Conservation (phyloP, 768 basidiomycete genomes). For the Boletus eberwhitei region DNA sequence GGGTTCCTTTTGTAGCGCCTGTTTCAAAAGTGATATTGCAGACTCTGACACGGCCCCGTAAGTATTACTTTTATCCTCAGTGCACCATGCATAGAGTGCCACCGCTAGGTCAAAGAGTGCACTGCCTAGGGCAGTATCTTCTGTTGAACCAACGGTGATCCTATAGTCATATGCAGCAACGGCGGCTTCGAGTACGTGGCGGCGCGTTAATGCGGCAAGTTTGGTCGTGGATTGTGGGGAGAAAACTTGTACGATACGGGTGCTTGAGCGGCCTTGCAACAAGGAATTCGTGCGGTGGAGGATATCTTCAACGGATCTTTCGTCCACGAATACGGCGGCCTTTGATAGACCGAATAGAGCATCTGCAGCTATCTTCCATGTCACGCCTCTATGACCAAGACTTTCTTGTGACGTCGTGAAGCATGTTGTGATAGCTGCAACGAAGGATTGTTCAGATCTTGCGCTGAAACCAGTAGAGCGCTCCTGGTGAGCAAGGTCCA, state of each 20-base stretch:
- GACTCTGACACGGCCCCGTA: constrained; percentile 36
- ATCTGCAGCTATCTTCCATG: constrained; percentile 86
- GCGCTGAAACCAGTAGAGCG: constrained; percentile 64
- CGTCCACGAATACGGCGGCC: constrained; percentile 47
- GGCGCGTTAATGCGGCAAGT: constrained; percentile 27
- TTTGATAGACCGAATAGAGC: constrained; percentile 64
- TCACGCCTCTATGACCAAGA: constrained; percentile 63
- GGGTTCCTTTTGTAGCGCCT: constrained; percentile 72
- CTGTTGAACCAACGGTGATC: constrained; percentile 51
- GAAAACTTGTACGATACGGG: constrained; percentile 42
- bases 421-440: constrained; percentile 53
- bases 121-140: constrained; percentile 49
- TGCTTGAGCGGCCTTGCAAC: constrained; percentile 39
- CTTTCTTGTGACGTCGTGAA: constrained; percentile 47
- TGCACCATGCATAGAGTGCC: constrained; percentile 50
- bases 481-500: constrained; percentile 69
- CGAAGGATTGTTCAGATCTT: constrained; percentile 72
- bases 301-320: constrained; percentile 33
- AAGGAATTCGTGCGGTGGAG: constrained; percentile 37
- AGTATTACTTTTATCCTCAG: constrained; percentile 23
- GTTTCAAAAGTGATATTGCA: constrained; percentile 54
- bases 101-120: constrained; percentile 75
- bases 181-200: constrained; percentile 48
- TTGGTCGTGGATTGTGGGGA: constrained; percentile 27
- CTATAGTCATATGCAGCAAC: constrained; percentile 61